A percentile compares a stretch with the other conserved stretches of the same genome.
These are phyloP conservation scores for Candida easanensis DNA, from an alignment of 805 yeast genomes.

Conservation along the genomic window DNA sequence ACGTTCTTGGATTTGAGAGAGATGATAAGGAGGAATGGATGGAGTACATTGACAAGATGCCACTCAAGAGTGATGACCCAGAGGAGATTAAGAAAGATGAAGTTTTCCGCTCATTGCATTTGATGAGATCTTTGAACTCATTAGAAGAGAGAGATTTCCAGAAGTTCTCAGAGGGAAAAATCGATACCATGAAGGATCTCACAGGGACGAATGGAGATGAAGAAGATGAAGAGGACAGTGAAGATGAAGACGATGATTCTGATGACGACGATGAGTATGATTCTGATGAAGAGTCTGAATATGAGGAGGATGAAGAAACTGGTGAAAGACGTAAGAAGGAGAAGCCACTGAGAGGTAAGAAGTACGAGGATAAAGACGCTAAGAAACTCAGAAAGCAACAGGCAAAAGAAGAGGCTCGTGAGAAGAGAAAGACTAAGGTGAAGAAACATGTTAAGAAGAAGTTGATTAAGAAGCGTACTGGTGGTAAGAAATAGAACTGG, in stretches of 20 bases:
- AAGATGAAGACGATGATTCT: conserved; percentile 23
- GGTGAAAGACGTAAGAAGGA: conserved; percentile 33
- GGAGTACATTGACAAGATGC: conserved; percentile 48
- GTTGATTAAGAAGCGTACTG: conserved; percentile 54
- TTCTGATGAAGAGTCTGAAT: conserved; percentile 29
- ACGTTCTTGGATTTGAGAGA: conserved; percentile 37
- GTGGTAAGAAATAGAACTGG: conserved; percentile 12
- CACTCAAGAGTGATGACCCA: conserved; percentile 50
- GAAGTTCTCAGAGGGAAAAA: conserved; percentile 74
- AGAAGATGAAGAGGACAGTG: conserved; percentile 29
- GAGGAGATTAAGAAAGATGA: conserved; percentile 74
- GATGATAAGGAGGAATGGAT: conserved; percentile 36
- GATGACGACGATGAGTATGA: conserved; percentile 28
- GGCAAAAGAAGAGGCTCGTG: conserved; percentile 74
- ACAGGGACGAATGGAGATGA: conserved; percentile 36
- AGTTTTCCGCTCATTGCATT: conserved; percentile 76
- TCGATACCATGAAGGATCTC: conserved; percentile 69
- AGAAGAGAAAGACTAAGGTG: conserved; percentile 77
- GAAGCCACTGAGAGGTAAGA: conserved; percentile 64
- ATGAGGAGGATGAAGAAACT: conserved; percentile 32
- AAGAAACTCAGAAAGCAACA: conserved; percentile 73
- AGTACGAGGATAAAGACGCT: conserved; percentile 71
- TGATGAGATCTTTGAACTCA: conserved; percentile 77
- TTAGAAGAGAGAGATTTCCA: conserved; percentile 88
- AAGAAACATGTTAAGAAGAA: conserved; percentile 82